Evolutionary conservation across 2,329 filamentous ascomycete genomes (phyloP).

Genomic region (Elsinoe fawcettii): DNA sequence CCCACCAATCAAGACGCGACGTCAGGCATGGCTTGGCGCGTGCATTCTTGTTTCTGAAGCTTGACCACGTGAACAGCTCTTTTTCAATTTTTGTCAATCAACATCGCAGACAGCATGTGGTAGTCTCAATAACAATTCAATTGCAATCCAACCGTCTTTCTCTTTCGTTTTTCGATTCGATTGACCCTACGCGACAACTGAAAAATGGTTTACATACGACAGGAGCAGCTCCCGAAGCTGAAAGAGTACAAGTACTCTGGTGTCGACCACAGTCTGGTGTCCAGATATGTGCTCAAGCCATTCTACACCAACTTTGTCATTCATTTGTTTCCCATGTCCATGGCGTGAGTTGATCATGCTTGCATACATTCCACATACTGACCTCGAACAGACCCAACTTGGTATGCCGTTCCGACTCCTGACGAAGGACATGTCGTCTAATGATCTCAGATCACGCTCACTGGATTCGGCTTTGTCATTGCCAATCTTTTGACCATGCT

Average conservation of each 20-base stretch:
- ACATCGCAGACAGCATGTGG: conserved; percentile 7
- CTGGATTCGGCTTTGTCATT: conserved; percentile 83
- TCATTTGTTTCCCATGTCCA: conserved; percentile 86
- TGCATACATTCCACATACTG: conserved; percentile 11
- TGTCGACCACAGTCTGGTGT: conserved; percentile 83
- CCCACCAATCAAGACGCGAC: conserved; percentile 9
- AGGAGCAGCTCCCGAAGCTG: conserved; percentile 78
- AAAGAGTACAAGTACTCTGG: conserved; percentile 86
- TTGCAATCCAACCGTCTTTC: background rate
- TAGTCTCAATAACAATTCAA: conserved; percentile 4
- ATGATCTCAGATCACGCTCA: conserved; percentile 63
- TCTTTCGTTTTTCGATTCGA: background rate
- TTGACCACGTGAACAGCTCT: background rate
- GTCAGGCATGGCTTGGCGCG: conserved; percentile 9
- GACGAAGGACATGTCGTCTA: background rate
- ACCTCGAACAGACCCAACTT: conserved; percentile 23
- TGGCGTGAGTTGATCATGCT: conserved; percentile 56
- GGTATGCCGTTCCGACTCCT: background rate
- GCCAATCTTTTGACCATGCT: conserved; percentile 83
- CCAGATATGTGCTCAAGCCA: conserved; percentile 90
- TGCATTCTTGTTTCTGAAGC: conserved; percentile 8
- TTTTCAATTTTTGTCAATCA: background rate
- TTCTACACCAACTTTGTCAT: conserved; percentile 96
- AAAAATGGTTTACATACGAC: conserved; percentile 87
- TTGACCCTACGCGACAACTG: background rate